phyloP scores from a whole-genome alignment of 176 grass and related monocot species.

The Chloris gayana region DNA sequence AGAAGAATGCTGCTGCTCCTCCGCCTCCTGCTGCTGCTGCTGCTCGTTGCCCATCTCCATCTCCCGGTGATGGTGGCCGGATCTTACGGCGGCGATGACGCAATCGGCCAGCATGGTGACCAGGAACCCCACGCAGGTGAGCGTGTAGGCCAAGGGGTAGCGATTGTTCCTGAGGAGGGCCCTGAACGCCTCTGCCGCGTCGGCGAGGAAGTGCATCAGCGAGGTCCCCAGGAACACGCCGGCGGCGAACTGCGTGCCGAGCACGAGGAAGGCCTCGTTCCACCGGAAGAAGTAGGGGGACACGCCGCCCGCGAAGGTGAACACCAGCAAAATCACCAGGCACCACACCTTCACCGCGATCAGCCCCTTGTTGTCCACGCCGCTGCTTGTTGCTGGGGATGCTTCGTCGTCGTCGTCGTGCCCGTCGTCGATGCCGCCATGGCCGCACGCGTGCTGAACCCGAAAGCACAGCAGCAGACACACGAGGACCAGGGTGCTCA shows the following conservation, averaged over 20 bases:
- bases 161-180: constrained; percentile 46
- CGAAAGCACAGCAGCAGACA: constrained; percentile 15
- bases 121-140: constrained; percentile 66
- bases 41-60: too few relatives aligned
- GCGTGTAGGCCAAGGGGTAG: constrained; percentile 86
- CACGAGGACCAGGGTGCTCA: constrained; percentile 30
- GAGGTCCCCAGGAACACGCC: constrained; percentile 77
- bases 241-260: constrained; percentile 86
- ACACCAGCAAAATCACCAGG: constrained; percentile 72
- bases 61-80: too few relatives aligned
- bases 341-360: constrained; percentile 80
- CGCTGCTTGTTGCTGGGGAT: not conserved
- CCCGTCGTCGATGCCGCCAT: constrained; percentile 39
- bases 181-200: constrained; percentile 45
- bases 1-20: too few relatives aligned
- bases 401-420: not conserved
- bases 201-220: constrained; percentile 82
- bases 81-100: constrained; percentile 44
- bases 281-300: constrained; percentile 88
- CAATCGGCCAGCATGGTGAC: constrained; percentile 78
- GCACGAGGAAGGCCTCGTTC: constrained; percentile 79
- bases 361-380: constrained; percentile 25
- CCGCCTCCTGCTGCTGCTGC: constrained; percentile 28
- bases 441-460: constrained; percentile 16
- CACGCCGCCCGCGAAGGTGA: constrained; percentile 71